Conservation (phyloP, 306 rosid genomes). For the Prunus mongolica region DNA sequence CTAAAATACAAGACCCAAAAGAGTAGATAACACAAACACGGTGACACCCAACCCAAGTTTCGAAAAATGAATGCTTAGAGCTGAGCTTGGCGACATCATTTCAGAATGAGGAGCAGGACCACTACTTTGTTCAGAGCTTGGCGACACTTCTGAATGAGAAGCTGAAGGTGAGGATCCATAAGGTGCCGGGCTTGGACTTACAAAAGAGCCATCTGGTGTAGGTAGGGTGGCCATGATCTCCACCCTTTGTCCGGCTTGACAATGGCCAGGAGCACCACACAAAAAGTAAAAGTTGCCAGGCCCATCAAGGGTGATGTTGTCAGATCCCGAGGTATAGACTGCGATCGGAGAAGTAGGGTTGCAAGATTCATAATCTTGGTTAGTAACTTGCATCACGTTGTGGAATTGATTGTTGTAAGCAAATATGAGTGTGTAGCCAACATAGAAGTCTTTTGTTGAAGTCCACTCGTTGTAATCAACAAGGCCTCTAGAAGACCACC, state of each 20-base stretch:
- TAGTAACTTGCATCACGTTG: conserved; percentile 19
- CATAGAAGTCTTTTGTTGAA: conserved; percentile 21
- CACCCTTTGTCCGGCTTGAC: conserved; percentile 18
- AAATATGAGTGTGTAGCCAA: conserved; percentile 29
- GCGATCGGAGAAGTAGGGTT: conserved; percentile 16
- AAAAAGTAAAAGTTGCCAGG: conserved; percentile 26
- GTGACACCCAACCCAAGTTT: background rate
- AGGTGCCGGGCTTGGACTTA: background rate
- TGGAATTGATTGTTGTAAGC: conserved; percentile 12
- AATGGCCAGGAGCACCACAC: conserved; percentile 22
- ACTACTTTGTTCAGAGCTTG: background rate
- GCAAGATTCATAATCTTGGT: conserved; percentile 9
- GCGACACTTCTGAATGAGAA: background rate
- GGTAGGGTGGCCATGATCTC: background rate
- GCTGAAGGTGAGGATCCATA: background rate
- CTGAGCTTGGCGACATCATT: too few species aligned
- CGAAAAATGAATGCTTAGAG: background rate
- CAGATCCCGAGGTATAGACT: conserved; percentile 11
- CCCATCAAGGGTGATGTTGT: conserved; percentile 6
- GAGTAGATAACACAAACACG: background rate
- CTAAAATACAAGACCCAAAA: background rate
- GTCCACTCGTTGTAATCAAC: conserved; percentile 32
- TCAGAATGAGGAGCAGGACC: background rate
- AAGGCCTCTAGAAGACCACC: conserved; percentile 20
- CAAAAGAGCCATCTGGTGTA: background rate